Conservation (phyloP, 305 asterid species). For the Rubia peregrina region DNA sequence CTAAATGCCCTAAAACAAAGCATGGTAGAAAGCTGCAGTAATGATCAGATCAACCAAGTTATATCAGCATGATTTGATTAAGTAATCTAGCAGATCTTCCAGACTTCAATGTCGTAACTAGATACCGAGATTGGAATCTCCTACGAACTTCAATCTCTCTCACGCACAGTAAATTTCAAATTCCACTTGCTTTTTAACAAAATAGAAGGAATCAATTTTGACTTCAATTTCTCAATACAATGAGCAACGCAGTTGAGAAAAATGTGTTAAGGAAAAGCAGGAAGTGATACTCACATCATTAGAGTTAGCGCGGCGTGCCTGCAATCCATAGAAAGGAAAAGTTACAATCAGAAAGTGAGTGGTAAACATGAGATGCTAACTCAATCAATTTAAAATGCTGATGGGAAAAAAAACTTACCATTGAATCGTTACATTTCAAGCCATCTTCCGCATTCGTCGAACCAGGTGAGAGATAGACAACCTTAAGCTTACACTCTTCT, state of each 20-base stretch:
- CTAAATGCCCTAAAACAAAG: background rate
- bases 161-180: background rate
- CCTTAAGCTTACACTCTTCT: conserved; percentile 73
- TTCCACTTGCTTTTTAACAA: background rate
- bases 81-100: background rate
- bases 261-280: background rate
- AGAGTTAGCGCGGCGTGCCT: conserved; percentile 22
- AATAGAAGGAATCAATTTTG: background rate
- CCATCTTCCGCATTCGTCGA: conserved; percentile 30
- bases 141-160: background rate
- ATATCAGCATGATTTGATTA: background rate
- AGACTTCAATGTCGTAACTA: background rate
- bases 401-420: conserved; percentile 29
- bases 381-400: background rate
- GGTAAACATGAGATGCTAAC: background rate
- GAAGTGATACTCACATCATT: conserved; percentile 30
- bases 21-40: background rate
- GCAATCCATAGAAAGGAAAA: conserved; percentile 16
- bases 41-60: background rate
- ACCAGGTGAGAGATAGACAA: conserved; percentile 40
- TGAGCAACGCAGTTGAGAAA: background rate
- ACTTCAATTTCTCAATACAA: background rate
- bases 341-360: conserved; percentile 2
- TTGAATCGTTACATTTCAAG: conserved; percentile 24
- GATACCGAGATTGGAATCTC: background rate